Percentiles rank a stretch among this genome's conserved stretches.
Conservation (phyloP, 805 yeast genomes). For the Ascoidea rubescens region DNA sequence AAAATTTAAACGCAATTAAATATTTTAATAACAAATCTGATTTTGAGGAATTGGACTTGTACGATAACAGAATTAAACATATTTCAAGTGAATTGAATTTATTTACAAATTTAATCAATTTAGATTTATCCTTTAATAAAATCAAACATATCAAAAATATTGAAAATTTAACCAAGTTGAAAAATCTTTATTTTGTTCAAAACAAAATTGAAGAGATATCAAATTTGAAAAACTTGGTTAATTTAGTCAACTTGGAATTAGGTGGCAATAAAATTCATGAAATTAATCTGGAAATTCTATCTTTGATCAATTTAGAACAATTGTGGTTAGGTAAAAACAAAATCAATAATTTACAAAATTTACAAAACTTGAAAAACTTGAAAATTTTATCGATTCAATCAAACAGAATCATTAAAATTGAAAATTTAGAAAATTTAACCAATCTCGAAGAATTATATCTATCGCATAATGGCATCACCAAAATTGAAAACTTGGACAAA, state of each 20-base stretch:
- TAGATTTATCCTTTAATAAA: conserved; percentile 79
- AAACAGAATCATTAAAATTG: conserved; percentile 63
- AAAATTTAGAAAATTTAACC: conserved; percentile 61
- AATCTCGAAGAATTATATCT: conserved; percentile 78
- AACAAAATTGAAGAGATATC: conserved; percentile 68
- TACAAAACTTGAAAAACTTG: conserved; percentile 44
- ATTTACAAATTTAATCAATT: conserved; percentile 36
- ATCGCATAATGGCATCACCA: conserved; percentile 68
- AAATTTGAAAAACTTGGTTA: conserved; percentile 40
- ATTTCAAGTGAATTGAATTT: conserved; percentile 59
- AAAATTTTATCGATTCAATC: conserved; percentile 79
- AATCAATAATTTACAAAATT: conserved; percentile 49
- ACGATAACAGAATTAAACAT: conserved; percentile 84
- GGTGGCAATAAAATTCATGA: conserved; percentile 73
- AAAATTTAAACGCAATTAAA: conserved; percentile 61
- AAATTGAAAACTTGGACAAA: conserved; percentile 58
- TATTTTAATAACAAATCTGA: conserved; percentile 31
- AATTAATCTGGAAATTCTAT: conserved; percentile 41
- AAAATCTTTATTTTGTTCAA: conserved; percentile 74
- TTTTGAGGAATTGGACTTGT: conserved; percentile 71
- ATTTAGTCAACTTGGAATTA: conserved; percentile 61
- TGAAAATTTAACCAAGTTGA: conserved; percentile 44
- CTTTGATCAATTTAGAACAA: conserved; percentile 46
- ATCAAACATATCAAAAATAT: conserved; percentile 76
- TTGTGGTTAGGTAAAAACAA: conserved; percentile 90